Percentiles rank a stretch among this genome's conserved stretches.
Evolutionary conservation across 1,284 basidiomycete species (phyloP).

Genomic region (Irpex lacteus): DNA sequence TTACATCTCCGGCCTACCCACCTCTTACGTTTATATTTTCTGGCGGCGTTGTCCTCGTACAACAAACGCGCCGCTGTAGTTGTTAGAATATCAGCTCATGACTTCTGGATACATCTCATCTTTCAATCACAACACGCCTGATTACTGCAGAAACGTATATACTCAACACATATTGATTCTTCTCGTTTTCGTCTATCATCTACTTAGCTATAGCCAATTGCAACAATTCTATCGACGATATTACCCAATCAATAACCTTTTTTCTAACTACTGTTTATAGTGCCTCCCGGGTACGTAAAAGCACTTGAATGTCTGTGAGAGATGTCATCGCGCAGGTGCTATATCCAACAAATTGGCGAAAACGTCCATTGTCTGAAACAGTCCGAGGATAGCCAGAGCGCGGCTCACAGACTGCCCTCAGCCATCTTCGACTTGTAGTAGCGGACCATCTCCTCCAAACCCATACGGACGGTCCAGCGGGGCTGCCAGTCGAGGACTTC

Average conservation of each 20-base stretch:
- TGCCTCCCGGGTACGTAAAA: too few relatives aligned
- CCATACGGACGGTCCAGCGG: slow-evolving; percentile 87
- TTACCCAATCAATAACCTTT: not conserved
- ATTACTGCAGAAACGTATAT: not conserved
- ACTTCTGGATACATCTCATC: not conserved
- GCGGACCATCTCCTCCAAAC: slow-evolving; percentile 90
- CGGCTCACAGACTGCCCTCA: slow-evolving; percentile 66
- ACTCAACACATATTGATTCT: not conserved
- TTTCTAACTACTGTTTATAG: not conserved
- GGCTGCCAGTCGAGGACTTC: slow-evolving; percentile 89
- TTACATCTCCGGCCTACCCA: not conserved
- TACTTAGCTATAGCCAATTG: not conserved
- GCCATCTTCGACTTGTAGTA: slow-evolving; percentile 88
- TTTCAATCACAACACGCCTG: not conserved
- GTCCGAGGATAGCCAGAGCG: not conserved
- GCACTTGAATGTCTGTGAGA: too few relatives aligned
- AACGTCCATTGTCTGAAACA: not conserved
- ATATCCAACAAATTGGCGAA: too few relatives aligned
- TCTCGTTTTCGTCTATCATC: not conserved
- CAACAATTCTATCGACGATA: not conserved
- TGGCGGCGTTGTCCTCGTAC: not conserved
- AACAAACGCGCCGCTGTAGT: slow-evolving; percentile 6
- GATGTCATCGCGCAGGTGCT: too few relatives aligned
- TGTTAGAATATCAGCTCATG: slow-evolving; percentile 1
- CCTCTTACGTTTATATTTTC: not conserved